Conservation (phyloP, 2,329 filamentous ascomycete species). For the Aspergillus brasiliensis region DNA sequence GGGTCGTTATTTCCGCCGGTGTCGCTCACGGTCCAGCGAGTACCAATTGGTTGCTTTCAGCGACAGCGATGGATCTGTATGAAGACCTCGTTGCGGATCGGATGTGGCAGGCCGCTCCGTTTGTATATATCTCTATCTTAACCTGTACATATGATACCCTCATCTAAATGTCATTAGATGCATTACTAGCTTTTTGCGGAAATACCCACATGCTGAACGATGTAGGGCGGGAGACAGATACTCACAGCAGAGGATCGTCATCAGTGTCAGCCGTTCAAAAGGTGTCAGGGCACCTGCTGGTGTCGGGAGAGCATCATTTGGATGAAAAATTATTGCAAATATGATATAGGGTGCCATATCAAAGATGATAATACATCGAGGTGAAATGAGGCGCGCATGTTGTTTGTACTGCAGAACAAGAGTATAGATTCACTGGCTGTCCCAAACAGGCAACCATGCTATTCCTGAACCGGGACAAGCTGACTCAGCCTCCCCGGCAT, state of each 20-base stretch:
- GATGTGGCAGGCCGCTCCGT: neutral
- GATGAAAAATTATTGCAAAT: no score
- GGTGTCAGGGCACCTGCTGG: no score
- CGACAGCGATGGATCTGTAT: conserved; percentile 12
- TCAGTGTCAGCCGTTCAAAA: conserved; percentile 1
- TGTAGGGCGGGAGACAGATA: neutral
- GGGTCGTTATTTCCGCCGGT: conserved; percentile 3
- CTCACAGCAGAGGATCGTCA: neutral
- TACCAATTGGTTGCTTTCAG: conserved; percentile 21
- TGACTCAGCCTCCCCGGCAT: neutral
- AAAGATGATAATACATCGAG: no score
- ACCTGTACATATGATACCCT: conserved; percentile 3
- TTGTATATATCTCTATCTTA: neutral
- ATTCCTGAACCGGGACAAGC: neutral
- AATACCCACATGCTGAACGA: neutral
- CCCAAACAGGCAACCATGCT: neutral
- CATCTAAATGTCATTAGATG: neutral
- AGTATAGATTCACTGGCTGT: neutral
- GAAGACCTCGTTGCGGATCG: neutral
- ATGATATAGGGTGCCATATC: no score
- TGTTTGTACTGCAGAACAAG: neutral
- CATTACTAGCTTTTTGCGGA: neutral
- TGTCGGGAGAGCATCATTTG: no score
- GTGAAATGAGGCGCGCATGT: no score
- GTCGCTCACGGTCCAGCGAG: conserved; percentile 10